phyloP scores from a whole-genome alignment of 106 monocot genomes.

The Acorus gramineus region DNA sequence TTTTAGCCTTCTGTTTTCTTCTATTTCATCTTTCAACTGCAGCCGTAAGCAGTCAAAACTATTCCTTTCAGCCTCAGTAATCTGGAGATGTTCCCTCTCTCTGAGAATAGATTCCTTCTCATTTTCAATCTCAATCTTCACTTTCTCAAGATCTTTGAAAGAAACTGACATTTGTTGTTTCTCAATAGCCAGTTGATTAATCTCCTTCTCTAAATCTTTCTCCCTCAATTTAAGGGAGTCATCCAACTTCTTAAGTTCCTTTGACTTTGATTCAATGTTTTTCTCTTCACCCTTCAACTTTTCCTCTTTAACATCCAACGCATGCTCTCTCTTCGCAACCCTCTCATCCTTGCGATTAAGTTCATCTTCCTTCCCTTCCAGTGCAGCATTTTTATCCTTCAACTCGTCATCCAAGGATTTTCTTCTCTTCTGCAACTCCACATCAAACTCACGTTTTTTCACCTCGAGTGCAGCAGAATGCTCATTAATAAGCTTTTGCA shows the following conservation, averaged over 20 bases:
- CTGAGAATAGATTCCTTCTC: slow-evolving; percentile 29
- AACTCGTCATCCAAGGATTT: slow-evolving; percentile 51
- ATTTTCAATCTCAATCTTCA: slow-evolving; percentile 42
- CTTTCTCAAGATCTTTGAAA: slow-evolving; percentile 35
- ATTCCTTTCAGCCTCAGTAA: slow-evolving; percentile 61
- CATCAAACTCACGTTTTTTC: slow-evolving; percentile 65
- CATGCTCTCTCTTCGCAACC: slow-evolving; percentile 49
- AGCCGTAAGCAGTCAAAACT: slow-evolving; percentile 35
- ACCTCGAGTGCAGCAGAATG: slow-evolving; percentile 45
- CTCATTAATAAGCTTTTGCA: slow-evolving; percentile 86
- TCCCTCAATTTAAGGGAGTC: slow-evolving; percentile 44
- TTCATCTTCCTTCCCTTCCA: slow-evolving; percentile 41
- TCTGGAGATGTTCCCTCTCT: slow-evolving; percentile 56
- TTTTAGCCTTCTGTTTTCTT: slow-evolving; percentile 45
- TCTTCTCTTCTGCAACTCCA: slow-evolving; percentile 50
- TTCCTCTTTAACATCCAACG: slow-evolving; percentile 38
- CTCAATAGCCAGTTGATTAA: slow-evolving; percentile 33
- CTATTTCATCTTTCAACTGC: slow-evolving; percentile 72
- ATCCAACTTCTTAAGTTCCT: slow-evolving; percentile 70
- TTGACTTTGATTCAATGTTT: slow-evolving; percentile 57
- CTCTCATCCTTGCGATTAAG: slow-evolving; percentile 36
- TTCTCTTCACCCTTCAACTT: slow-evolving; percentile 44
- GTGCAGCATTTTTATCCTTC: slow-evolving; percentile 26
- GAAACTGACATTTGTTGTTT: slow-evolving; percentile 17
- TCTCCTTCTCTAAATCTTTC: slow-evolving; percentile 39